Conservation (phyloP, 2,329 filamentous ascomycete species). For the Purpureocillium lavendulum region DNA sequence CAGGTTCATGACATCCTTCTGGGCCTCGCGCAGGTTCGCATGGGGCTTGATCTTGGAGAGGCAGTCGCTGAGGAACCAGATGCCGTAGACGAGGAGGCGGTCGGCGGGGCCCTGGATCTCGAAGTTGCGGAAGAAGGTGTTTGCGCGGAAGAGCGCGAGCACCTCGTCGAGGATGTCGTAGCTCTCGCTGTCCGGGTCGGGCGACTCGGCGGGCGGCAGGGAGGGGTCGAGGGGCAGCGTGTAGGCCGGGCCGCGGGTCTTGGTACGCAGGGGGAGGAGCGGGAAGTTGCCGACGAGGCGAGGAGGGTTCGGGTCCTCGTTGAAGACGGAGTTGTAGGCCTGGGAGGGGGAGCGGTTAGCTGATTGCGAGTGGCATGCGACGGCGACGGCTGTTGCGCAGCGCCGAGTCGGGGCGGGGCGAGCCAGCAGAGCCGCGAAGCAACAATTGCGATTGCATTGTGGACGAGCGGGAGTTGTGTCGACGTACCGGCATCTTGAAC, state of each 20-base stretch:
- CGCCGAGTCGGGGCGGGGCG: too few species aligned
- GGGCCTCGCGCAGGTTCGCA: conserved; percentile 51
- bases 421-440: too few species aligned
- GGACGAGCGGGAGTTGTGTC: not conserved
- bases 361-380: not conserved
- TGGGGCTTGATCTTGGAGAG: conserved; percentile 76
- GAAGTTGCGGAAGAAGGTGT: conserved; percentile 99
- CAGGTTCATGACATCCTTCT: conserved; percentile 76
- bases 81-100: conserved; percentile 90
- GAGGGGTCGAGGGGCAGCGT: conserved; percentile 55
- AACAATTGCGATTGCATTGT: too few species aligned
- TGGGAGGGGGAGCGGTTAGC: conserved; percentile 24
- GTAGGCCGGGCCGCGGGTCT: conserved; percentile 90
- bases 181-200: conserved; percentile 79
- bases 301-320: conserved; percentile 61
- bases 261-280: conserved; percentile 86
- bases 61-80: conserved; percentile 88
- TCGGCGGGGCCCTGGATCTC: conserved; percentile 97
- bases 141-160: conserved; percentile 86
- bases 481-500: conserved; percentile 39
- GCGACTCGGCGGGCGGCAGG: conserved; percentile 53
- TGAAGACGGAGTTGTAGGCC: conserved; percentile 98
- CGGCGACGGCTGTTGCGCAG: too few species aligned
- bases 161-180: conserved; percentile 97
- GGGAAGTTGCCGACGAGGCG: conserved; percentile 80